These are phyloP conservation scores for Ceriops zippeliana DNA, from an alignment of 345 rosid genomes.

Conservation along the genomic window DNA sequence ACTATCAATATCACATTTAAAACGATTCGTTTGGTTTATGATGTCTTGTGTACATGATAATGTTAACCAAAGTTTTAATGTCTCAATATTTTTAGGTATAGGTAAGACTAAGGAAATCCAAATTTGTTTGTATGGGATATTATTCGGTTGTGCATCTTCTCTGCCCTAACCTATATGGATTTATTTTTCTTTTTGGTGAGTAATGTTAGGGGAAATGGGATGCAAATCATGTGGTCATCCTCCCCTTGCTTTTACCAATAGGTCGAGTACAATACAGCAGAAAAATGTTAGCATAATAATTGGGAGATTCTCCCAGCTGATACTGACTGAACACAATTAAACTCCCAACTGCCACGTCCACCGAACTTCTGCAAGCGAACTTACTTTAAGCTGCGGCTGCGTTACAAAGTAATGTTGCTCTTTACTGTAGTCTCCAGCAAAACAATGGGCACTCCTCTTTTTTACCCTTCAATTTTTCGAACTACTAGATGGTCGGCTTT, in stretches of 20 bases:
- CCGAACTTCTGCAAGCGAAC: slow-evolving; percentile 12
- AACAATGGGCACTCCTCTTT: no score
- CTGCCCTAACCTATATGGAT: neutral
- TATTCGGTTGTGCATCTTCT: neutral
- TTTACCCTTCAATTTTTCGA: no score
- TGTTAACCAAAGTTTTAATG: neutral
- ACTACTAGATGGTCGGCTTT: neutral
- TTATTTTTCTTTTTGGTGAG: neutral
- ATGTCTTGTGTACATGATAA: neutral
- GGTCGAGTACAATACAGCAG: neutral
- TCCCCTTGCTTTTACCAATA: slow-evolving; percentile 1
- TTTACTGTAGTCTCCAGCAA: no score
- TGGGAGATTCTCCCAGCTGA: slow-evolving; percentile 24
- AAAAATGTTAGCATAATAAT: slow-evolving; percentile 6
- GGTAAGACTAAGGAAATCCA: slow-evolving; percentile 12
- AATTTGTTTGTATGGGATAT: neutral
- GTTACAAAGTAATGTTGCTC: neutral
- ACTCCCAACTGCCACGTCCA: slow-evolving; percentile 37
- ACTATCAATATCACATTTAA: no score
- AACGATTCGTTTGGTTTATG: no score
- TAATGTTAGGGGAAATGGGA: slow-evolving; percentile 24
- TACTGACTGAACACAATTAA: slow-evolving; percentile 13
- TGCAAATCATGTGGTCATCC: slow-evolving; percentile 28
- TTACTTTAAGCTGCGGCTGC: neutral
- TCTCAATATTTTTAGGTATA: neutral